Evolutionary conservation across 352 stramenopile species (phyloP).

Genomic region (Pilasporangium apinafurcum): DNA sequence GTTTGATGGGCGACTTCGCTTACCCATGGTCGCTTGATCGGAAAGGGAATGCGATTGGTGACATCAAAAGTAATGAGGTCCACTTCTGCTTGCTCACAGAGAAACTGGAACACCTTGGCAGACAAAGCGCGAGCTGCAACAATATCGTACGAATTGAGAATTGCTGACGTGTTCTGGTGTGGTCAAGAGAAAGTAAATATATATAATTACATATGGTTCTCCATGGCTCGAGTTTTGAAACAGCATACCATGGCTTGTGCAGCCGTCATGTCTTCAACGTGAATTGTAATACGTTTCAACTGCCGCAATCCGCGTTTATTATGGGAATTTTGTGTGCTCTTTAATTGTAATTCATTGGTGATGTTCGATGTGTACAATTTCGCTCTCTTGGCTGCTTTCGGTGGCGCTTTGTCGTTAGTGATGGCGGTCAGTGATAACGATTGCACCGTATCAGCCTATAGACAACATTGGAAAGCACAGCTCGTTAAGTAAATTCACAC

Average conservation of each 20-base stretch:
- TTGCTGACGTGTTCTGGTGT: constrained; percentile 32
- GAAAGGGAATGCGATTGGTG: constrained; percentile 71
- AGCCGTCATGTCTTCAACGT: constrained; percentile 62
- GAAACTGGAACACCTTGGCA: constrained; percentile 74
- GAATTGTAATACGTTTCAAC: constrained; percentile 68
- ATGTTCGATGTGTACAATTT: constrained; percentile 49
- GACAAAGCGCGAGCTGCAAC: constrained; percentile 63
- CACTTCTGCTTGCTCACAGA: constrained; percentile 73
- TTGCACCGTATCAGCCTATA: constrained; percentile 14
- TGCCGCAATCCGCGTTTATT: constrained; percentile 37
- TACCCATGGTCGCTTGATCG: constrained; percentile 72
- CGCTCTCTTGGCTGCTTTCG: constrained; percentile 53
- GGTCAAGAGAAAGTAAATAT: neutral
- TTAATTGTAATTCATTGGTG: constrained; percentile 35
- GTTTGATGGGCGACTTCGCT: constrained; percentile 2
- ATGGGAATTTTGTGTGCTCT: constrained; percentile 5
- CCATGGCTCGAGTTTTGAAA: no score
- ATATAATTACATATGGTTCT: neutral
- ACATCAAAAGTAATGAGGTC: constrained; percentile 83
- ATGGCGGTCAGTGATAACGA: constrained; percentile 18
- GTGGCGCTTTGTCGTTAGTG: constrained; percentile 20
- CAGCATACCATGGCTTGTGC: constrained; percentile 49
- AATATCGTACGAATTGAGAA: constrained; percentile 68
- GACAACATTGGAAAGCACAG: neutral
- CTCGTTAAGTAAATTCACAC: no score